phyloP scores from a whole-genome alignment of 352 stramenopile species.

The Phytophthora tentaculata region DNA sequence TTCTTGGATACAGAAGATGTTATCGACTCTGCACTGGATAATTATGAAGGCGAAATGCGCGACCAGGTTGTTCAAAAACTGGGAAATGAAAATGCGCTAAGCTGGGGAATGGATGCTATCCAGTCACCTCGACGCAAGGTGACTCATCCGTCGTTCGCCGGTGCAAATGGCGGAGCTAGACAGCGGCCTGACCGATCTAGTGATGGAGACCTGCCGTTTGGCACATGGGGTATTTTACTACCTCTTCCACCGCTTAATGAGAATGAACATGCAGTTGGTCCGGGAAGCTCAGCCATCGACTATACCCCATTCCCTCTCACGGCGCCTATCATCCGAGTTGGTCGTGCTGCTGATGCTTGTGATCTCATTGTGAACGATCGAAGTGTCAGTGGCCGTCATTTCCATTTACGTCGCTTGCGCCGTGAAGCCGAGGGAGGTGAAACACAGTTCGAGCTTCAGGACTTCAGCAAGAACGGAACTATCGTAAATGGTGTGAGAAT shows the following conservation, averaged over 20 bases:
- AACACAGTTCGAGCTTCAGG: constrained; percentile 83
- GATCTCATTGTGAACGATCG: constrained; percentile 90
- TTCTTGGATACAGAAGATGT: constrained; percentile 75
- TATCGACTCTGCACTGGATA: constrained; percentile 74
- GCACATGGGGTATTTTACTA: constrained; percentile 75
- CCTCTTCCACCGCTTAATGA: constrained; percentile 79
- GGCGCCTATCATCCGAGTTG: constrained; percentile 75
- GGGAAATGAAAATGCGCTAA: constrained; percentile 78
- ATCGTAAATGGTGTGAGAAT: constrained; percentile 90
- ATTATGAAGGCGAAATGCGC: constrained; percentile 58
- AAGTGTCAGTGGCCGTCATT: constrained; percentile 87
- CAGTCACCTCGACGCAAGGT: constrained; percentile 74
- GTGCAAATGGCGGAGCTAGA: constrained; percentile 5
- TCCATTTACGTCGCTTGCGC: constrained; percentile 76
- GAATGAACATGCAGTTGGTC: constrained; percentile 29
- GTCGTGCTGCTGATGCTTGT: constrained; percentile 81
- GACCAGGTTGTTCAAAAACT: constrained; percentile 77
- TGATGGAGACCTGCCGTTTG: constrained; percentile 57
- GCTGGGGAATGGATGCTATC: constrained; percentile 83
- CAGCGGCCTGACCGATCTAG: constrained; percentile 14
- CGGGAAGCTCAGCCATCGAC: constrained; percentile 42
- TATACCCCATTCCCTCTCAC: constrained; percentile 72
- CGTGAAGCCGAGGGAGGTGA: constrained; percentile 57
- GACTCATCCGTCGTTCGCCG: constrained; percentile 28
- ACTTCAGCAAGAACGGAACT: constrained; percentile 91